A percentile compares a stretch with the other conserved stretches of the same genome.
These are phyloP conservation scores for Clarireedia homoeocarpa DNA, from an alignment of 2,329 filamentous ascomycete genomes.

Conservation along the genomic window DNA sequence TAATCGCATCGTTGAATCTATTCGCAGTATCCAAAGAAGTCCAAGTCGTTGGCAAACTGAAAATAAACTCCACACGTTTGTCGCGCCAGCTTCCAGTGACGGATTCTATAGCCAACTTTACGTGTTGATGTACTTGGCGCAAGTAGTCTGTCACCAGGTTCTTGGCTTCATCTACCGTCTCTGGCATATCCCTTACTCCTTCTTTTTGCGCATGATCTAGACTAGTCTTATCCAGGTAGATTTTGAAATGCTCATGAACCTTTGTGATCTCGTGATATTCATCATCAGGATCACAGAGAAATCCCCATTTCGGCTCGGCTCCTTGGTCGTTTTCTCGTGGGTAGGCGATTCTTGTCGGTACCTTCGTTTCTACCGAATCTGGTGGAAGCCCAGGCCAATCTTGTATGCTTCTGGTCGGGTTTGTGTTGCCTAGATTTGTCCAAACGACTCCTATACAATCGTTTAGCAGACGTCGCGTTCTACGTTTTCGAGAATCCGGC, in stretches of 20 bases:
- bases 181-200: background rate
- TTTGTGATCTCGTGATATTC: background rate
- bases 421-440: background rate
- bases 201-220: background rate
- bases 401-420: constrained; percentile 2
- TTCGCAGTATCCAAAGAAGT: constrained; percentile 30
- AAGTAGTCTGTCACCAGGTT: background rate
- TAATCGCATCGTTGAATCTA: constrained; percentile 28
- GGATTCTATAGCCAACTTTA: background rate
- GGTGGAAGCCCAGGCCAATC: constrained; percentile 3
- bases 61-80: constrained; percentile 31
- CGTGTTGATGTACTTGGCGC: background rate
- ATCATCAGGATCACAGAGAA: constrained; percentile 5
- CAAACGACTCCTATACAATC: background rate
- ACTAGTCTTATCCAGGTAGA: constrained; percentile 2
- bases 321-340: background rate
- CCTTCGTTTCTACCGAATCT: background rate
- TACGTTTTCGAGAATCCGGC: background rate
- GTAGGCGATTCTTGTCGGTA: constrained; percentile 3
- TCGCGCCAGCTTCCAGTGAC: constrained; percentile 44
- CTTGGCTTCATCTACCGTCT: constrained; percentile 2
- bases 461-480: background rate
- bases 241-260: constrained; percentile 5
- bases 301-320: background rate
- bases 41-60: constrained; percentile 37